phyloP scores from a whole-genome alignment of 176 grass and related monocot genomes.

The Oryza brachyantha region DNA sequence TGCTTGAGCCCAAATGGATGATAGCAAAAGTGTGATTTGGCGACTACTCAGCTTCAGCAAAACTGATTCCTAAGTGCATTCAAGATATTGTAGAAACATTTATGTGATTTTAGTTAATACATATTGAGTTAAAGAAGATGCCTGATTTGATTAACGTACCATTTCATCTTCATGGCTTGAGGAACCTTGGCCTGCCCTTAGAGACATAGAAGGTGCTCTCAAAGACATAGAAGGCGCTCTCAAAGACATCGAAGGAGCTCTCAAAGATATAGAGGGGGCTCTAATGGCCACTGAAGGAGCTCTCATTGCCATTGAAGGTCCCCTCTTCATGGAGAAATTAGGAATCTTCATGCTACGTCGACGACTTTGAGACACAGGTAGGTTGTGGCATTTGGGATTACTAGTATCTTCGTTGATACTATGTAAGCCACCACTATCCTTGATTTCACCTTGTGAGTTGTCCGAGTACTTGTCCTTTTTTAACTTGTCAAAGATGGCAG shows the following conservation, averaged over 20 bases:
- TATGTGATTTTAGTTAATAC: slow-evolving; percentile 25
- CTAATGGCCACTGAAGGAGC: slow-evolving; percentile 49
- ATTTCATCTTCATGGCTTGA: slow-evolving; percentile 52
- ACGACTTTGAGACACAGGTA: slow-evolving; percentile 66
- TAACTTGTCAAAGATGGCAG: slow-evolving; percentile 97
- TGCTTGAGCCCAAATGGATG: slow-evolving; percentile 96
- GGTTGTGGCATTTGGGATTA: slow-evolving; percentile 48
- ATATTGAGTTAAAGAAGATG: slow-evolving; percentile 9
- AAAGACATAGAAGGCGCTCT: slow-evolving; percentile 42
- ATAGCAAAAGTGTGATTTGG: slow-evolving; percentile 87
- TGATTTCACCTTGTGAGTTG: slow-evolving; percentile 51
- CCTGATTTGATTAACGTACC: slow-evolving; percentile 45
- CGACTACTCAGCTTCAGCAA: slow-evolving; percentile 78
- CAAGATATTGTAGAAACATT: slow-evolving; percentile 37
- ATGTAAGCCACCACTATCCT: slow-evolving; percentile 36
- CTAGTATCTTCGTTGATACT: slow-evolving; percentile 41
- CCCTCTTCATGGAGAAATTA: slow-evolving; percentile 66
- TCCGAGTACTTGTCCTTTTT: slow-evolving; percentile 68
- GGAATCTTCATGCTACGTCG: slow-evolving; percentile 56
- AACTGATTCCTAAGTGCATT: slow-evolving; percentile 63
- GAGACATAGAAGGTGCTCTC: slow-evolving; percentile 54
- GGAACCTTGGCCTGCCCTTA: slow-evolving; percentile 51
- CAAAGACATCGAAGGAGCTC: slow-evolving; percentile 41
- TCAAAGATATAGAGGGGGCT: slow-evolving; percentile 44
- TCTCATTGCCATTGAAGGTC: slow-evolving; percentile 52